Percentiles rank a stretch among this genome's conserved stretches.
phyloP scores from a whole-genome alignment of 306 rosid genomes.

The Prinsepia uniflora region DNA sequence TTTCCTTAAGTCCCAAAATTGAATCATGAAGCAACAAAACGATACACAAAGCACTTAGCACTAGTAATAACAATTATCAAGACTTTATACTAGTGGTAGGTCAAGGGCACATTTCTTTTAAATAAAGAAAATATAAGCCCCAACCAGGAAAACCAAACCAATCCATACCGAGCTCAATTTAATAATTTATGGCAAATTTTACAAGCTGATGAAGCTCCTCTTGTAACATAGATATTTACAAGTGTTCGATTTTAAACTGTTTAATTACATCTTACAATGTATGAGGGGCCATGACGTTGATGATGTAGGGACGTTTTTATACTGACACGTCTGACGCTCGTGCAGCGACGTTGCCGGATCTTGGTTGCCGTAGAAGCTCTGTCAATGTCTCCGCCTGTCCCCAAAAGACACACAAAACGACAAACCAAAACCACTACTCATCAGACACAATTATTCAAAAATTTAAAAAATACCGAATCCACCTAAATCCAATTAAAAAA shows the following conservation, averaged over 20 bases:
- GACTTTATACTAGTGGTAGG: not conserved
- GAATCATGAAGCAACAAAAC: not conserved
- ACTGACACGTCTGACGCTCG: slow-evolving; percentile 37
- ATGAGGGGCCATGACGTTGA: slow-evolving; percentile 14
- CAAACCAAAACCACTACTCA: slow-evolving; percentile 13
- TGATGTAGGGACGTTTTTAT: slow-evolving; percentile 22
- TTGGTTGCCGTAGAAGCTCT: slow-evolving; percentile 89
- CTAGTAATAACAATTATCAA: not conserved
- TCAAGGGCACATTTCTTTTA: not conserved
- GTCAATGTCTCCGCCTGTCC: slow-evolving; percentile 84
- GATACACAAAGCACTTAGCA: not conserved
- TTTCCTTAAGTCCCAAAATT: not conserved
- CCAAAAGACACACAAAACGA: slow-evolving; percentile 34
- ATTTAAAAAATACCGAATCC: not conserved
- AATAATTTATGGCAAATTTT: slow-evolving; percentile 29
- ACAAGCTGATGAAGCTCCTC: slow-evolving; percentile 35
- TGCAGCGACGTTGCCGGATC: slow-evolving; percentile 67
- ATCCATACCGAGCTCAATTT: slow-evolving; percentile 28
- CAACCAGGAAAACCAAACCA: slow-evolving; percentile 25
- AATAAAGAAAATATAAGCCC: not conserved
- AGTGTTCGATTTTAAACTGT: slow-evolving; percentile 10
- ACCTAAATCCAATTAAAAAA: not conserved
- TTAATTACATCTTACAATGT: slow-evolving; percentile 8
- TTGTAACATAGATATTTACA: slow-evolving; percentile 50
- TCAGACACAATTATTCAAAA: not conserved